Evolutionary conservation across 192 early-diverging fungal genomes (phyloP), one percentile per base, ranked within the genome.

Genomic region (Coemansia sp.): DNA sequence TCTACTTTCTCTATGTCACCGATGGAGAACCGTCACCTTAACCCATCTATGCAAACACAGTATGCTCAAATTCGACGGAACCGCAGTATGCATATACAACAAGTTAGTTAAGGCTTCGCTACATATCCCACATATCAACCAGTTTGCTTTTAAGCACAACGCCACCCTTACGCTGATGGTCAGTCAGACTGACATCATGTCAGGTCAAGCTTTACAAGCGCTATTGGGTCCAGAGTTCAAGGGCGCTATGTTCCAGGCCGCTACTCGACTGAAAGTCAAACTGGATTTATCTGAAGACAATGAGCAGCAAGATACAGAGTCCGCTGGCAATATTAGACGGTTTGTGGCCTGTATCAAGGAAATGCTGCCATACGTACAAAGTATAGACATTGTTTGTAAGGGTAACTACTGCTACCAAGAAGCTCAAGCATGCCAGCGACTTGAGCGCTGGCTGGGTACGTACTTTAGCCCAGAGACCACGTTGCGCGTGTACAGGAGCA

Each of bases 391-490:
- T 19, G 17, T 17, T 2, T 61, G 59, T 23, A 39, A 61, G 9
- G 59, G 59, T 2, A 39, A 61, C 59, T 61, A 61, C 36, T 4
- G 36, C 59, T 36, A 61, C 59, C 59, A 61, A 19, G 59, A 61
- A 23, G 59, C 59, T 2, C 59, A 19, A 17, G 8, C 21, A 3
- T 61, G 59, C 5, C 59, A 61, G 36, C 19, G 19, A 11, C 19
- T 61, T 39, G 59, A 61, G 36, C 32, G 59, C 34, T 61, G 59
- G 59, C 9, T 61, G 36, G 10, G 36, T 5, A 12, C 39, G 59
- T 61, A 61, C 21, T 61, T 61, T 61, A 38, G 34, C 10, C 59
- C 59, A 23, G 59, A 61, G n/a, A 38, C 36, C 9, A 61, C 59
- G 4, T 23, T 39, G 59, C 21, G 59, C 59, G 36, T 61, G 36